Percentiles rank a stretch among this genome's conserved stretches.
phyloP scores from a whole-genome alignment of 345 rosid genomes.

The Carallia pectinifolia region DNA sequence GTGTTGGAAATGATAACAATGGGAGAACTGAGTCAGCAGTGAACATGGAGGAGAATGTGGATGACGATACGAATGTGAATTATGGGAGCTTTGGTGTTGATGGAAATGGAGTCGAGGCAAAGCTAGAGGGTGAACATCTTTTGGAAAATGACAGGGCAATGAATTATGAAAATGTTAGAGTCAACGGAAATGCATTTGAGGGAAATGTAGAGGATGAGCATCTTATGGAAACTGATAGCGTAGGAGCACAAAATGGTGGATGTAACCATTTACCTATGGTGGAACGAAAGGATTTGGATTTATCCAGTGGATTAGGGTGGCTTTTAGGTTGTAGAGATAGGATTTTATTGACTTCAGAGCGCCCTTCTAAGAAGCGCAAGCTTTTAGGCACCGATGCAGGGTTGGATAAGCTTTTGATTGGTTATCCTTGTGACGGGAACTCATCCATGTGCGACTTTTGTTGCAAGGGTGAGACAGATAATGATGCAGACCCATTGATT shows the following conservation, averaged over 20 bases:
- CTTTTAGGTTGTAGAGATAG: constrained; percentile 80
- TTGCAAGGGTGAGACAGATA: constrained; percentile 44
- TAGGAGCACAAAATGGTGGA: constrained; percentile 16
- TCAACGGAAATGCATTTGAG: constrained; percentile 11
- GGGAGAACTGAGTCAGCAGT: constrained; percentile 4
- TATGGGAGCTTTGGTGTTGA: background rate
- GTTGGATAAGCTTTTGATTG: constrained; percentile 64
- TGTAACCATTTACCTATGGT: constrained; percentile 16
- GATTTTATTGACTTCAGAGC: constrained; percentile 71
- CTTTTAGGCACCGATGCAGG: constrained; percentile 78
- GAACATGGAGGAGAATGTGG: no score
- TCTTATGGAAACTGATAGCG: constrained; percentile 44
- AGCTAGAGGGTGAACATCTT: background rate
- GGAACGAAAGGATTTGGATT: constrained; percentile 33
- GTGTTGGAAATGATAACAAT: constrained; percentile 41
- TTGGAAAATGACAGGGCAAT: background rate
- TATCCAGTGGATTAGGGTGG: constrained; percentile 63
- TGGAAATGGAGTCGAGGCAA: background rate
- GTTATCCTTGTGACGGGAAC: constrained; percentile 57
- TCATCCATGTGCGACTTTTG: constrained; percentile 69
- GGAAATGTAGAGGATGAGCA: constrained; percentile 34
- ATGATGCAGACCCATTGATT: constrained; percentile 45
- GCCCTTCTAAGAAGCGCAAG: constrained; percentile 86
- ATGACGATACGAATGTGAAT: no score
- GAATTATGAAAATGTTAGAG: no score